A percentile compares a stretch with the other conserved stretches of the same genome.
These are phyloP conservation scores for Davidsoniella neocaledoniae DNA, from an alignment of 2,329 filamentous ascomycete species.

Conservation along the genomic window DNA sequence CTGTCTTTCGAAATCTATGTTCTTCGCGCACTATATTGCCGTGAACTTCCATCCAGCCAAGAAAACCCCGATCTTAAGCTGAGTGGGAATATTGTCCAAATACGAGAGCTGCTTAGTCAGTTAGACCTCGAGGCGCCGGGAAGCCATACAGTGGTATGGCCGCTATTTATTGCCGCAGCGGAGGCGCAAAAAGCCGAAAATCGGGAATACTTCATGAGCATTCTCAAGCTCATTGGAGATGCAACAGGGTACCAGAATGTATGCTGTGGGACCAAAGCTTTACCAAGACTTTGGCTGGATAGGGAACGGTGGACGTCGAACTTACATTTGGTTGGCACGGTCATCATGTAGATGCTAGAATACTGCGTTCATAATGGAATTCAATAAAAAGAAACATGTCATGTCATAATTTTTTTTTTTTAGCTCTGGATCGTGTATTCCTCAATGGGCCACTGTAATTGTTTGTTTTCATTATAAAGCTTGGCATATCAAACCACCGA, in stretches of 20 bases:
- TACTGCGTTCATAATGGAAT: too few species aligned
- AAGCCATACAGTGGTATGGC: conserved; percentile 3
- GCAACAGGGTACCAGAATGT: conserved; percentile 4
- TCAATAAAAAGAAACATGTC: too few species aligned
- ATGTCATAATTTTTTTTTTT: too few species aligned
- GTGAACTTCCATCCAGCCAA: neutral
- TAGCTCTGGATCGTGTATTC: too few species aligned
- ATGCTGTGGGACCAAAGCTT: neutral
- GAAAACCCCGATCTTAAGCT: neutral
- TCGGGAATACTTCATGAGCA: neutral
- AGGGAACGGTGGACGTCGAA: neutral
- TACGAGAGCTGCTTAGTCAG: neutral
- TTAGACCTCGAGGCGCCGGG: neutral
- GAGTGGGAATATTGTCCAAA: neutral
- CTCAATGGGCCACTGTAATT: too few species aligned
- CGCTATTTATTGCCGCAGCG: conserved; percentile 2
- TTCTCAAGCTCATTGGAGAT: conserved; percentile 1
- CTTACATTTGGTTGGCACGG: conserved; percentile 1
- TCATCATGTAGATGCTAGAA: neutral
- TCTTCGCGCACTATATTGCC: neutral
- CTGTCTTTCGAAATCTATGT: conserved; percentile 1
- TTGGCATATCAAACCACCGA: neutral
- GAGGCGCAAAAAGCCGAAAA: neutral
- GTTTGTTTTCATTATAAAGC: too few species aligned
- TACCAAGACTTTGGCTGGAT: neutral